A percentile compares a stretch with the other conserved stretches of the same genome.
phyloP scores from a whole-genome alignment of 305 asterid species.

The Salvia sclarea region DNA sequence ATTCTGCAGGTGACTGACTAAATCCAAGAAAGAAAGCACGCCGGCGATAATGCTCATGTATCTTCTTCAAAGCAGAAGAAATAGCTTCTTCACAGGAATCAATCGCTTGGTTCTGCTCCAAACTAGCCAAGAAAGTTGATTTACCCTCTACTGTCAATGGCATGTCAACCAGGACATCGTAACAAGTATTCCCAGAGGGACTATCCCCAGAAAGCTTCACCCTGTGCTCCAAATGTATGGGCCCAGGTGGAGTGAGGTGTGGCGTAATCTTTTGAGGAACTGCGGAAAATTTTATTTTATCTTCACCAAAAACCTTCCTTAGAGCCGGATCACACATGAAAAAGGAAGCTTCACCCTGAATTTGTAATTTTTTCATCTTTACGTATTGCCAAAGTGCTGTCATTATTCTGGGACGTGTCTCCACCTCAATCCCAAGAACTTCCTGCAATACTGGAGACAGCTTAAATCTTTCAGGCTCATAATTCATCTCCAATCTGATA shows the following conservation, averaged over 20 bases:
- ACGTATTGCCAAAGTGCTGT: constrained; percentile 84
- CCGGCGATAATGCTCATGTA: constrained; percentile 46
- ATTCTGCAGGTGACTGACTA: constrained; percentile 93
- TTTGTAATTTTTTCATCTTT: constrained; percentile 64
- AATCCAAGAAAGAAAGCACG: constrained; percentile 84
- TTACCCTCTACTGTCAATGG: constrained; percentile 63
- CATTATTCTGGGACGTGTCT: constrained; percentile 68
- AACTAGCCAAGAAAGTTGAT: constrained; percentile 47
- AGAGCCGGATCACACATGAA: constrained; percentile 80
- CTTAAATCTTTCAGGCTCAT: constrained; percentile 68
- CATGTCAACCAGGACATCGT: constrained; percentile 77
- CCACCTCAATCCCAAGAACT: constrained; percentile 85
- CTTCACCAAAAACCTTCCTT: constrained; percentile 86
- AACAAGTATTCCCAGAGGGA: constrained; percentile 83
- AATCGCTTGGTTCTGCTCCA: constrained; percentile 45
- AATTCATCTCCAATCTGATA: constrained; percentile 84
- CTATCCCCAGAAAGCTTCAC: constrained; percentile 75
- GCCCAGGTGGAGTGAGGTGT: constrained; percentile 72
- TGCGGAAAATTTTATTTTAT: constrained; percentile 71
- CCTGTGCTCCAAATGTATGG: constrained; percentile 84
- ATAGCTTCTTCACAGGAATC: constrained; percentile 68
- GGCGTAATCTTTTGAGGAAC: constrained; percentile 68
- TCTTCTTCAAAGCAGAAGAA: constrained; percentile 65
- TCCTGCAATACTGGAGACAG: constrained; percentile 77
- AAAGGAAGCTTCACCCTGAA: constrained; percentile 68